Evolutionary conservation across 2,329 filamentous ascomycete genomes (phyloP).

Genomic region (Alternaria alternata): DNA sequence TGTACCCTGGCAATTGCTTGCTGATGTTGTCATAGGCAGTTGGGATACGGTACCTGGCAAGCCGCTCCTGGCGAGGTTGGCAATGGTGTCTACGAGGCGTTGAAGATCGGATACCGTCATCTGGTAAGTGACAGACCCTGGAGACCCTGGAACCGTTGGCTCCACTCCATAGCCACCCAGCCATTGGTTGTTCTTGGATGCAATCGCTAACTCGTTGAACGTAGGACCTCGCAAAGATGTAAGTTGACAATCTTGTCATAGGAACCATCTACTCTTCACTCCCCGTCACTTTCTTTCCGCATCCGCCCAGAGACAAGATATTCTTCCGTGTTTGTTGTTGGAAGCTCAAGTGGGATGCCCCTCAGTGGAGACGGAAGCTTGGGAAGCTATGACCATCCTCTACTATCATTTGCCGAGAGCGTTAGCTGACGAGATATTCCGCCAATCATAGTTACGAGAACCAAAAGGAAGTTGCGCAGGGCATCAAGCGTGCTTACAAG

Average conservation of each 20-base stretch:
- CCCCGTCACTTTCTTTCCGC: neutral
- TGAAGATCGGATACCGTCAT: conserved; percentile 47
- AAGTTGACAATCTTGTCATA: conserved; percentile 12
- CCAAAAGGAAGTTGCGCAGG: conserved; percentile 42
- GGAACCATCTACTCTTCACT: neutral
- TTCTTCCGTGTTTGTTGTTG: neutral
- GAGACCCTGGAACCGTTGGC: neutral
- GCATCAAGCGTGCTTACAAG: conserved; percentile 41
- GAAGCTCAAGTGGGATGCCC: conserved; percentile 24
- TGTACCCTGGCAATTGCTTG: neutral
- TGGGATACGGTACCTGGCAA: conserved; percentile 51
- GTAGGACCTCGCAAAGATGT: conserved; percentile 45
- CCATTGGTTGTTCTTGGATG: neutral
- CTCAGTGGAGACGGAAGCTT: conserved; percentile 25
- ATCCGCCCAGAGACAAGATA: neutral
- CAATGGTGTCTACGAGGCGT: conserved; percentile 51
- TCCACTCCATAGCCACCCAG: neutral
- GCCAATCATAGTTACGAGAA: conserved; percentile 44
- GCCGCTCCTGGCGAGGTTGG: conserved; percentile 48
- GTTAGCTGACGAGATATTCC: conserved; percentile 33
- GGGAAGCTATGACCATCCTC: conserved; percentile 26
- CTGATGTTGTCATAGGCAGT: conserved; percentile 51
- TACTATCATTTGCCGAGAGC: neutral
- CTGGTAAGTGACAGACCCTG: conserved; percentile 30
- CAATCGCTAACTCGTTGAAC: conserved; percentile 40